Conservation (phyloP, 1,284 basidiomycete genomes). For the Phlebopus sp. region DNA sequence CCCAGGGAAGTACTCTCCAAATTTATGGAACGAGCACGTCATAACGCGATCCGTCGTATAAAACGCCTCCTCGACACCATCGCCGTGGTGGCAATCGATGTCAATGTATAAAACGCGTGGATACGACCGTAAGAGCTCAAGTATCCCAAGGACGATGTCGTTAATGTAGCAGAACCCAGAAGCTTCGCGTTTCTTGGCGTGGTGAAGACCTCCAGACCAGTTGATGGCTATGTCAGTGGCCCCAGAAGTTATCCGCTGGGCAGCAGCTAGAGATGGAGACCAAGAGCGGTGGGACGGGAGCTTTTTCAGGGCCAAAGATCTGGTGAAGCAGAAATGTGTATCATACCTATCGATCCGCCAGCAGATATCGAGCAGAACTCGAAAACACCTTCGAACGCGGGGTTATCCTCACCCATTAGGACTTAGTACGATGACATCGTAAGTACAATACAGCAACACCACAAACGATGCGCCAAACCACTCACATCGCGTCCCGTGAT, state of each 20-base stretch:
- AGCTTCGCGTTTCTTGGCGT: constrained; percentile 97
- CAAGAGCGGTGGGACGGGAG: background rate
- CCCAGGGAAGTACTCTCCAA: constrained; percentile 96
- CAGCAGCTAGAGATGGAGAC: constrained; percentile 56
- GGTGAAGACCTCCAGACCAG: constrained; percentile 97
- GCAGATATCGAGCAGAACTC: constrained; percentile 98
- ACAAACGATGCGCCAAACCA: constrained; percentile 12
- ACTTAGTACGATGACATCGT: constrained; percentile 43
- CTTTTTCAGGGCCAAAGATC: background rate
- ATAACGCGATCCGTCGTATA: constrained; percentile 97
- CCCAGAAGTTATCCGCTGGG: constrained; percentile 78
- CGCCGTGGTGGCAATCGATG: constrained; percentile 97
- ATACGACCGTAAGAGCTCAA: constrained; percentile 80
- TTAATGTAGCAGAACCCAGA: constrained; percentile 98
- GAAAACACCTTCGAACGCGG: constrained; percentile 93
- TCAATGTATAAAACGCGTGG: constrained; percentile 96
- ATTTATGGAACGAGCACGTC: constrained; percentile 96
- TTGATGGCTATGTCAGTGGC: constrained; percentile 92
- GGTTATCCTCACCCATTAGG: constrained; percentile 92
- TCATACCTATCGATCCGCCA: constrained; percentile 82
- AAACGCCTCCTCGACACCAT: constrained; percentile 98
- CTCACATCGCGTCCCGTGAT: constrained; percentile 80
- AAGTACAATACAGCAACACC: constrained; percentile 4
- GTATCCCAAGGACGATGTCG: constrained; percentile 88
- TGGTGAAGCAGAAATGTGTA: constrained; percentile 3